Evolutionary conservation across 768 basidiomycete genomes (phyloP).

Genomic region (Lactarius psammicola): DNA sequence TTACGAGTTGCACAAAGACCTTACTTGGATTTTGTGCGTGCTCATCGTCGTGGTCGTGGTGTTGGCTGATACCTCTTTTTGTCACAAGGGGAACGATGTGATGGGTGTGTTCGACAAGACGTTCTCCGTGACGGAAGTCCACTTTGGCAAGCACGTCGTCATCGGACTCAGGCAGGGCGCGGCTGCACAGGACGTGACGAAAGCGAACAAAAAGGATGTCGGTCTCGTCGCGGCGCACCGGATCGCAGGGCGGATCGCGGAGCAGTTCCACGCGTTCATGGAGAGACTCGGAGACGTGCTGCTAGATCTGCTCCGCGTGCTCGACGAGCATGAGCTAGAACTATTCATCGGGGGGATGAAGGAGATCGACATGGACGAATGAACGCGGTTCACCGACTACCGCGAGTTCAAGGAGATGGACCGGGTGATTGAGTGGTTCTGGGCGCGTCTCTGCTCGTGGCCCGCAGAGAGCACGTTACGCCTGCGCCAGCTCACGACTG

Average conservation of each 20-base stretch:
- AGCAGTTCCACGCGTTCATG: constrained; percentile 85
- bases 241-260: no score
- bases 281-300: constrained; percentile 82
- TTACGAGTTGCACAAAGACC: constrained; percentile 62
- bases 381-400: constrained; percentile 93
- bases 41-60: neutral
- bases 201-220: constrained; percentile 75
- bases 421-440: constrained; percentile 93
- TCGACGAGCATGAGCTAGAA: constrained; percentile 89
- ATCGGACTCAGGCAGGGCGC: constrained; percentile 67
- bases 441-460: constrained; percentile 90
- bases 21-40: constrained; percentile 74
- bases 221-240: constrained; percentile 75
- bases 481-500: constrained; percentile 84
- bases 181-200: constrained; percentile 61
- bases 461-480: constrained; percentile 86
- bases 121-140: constrained; percentile 68
- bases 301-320: constrained; percentile 79
- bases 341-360: constrained; percentile 84
- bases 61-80: constrained; percentile 3
- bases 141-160: constrained; percentile 69
- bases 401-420: constrained; percentile 83
- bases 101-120: constrained; percentile 73
- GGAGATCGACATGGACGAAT: constrained; percentile 65
- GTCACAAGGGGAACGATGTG: constrained; percentile 70